Percentiles rank a stretch among this genome's conserved stretches.
phyloP scores from a whole-genome alignment of 352 stramenopile species.

The Pythium biforme region DNA sequence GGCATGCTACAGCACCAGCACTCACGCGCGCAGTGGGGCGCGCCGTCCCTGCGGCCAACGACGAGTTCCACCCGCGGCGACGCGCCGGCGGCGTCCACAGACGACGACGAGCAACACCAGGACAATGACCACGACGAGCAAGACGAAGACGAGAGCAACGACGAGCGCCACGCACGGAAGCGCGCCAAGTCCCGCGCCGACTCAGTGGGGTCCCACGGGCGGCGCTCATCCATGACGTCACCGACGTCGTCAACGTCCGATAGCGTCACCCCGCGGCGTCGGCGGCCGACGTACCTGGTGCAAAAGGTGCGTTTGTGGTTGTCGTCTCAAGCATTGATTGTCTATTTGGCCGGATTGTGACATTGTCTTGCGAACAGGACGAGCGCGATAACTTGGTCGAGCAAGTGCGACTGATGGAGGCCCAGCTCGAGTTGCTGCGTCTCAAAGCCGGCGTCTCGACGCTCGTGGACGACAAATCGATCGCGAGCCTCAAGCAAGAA shows the following conservation, averaged over 20 bases:
- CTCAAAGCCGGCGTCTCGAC: slow-evolving; percentile 16
- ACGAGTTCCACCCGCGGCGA: no score
- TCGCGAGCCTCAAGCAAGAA: slow-evolving; percentile 9
- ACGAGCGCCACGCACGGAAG: background rate
- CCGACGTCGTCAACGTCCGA: slow-evolving; percentile 5
- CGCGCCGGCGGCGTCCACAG: no score
- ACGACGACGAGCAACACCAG: no score
- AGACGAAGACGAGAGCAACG: background rate
- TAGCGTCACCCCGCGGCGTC: background rate
- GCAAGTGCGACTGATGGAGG: slow-evolving; percentile 9
- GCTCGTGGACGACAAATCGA: slow-evolving; percentile 10
- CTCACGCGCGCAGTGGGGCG: no score
- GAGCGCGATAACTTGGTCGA: slow-evolving; percentile 12
- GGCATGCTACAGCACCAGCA: no score
- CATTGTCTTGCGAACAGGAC: slow-evolving; percentile 8
- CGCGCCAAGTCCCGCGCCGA: slow-evolving; percentile 12
- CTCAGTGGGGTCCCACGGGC: background rate
- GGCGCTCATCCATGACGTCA: slow-evolving; percentile 7
- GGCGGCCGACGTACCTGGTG: slow-evolving; percentile 15
- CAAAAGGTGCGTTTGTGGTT: slow-evolving; percentile 7
- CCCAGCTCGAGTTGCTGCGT: slow-evolving; percentile 20
- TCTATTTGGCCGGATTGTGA: no score
- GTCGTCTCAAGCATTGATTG: no score
- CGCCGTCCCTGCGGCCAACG: no score
- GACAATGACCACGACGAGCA: no score